These are phyloP conservation scores for Fusarium sp. DNA, from an alignment of 2,329 filamentous ascomycete species.

Conservation along the genomic window DNA sequence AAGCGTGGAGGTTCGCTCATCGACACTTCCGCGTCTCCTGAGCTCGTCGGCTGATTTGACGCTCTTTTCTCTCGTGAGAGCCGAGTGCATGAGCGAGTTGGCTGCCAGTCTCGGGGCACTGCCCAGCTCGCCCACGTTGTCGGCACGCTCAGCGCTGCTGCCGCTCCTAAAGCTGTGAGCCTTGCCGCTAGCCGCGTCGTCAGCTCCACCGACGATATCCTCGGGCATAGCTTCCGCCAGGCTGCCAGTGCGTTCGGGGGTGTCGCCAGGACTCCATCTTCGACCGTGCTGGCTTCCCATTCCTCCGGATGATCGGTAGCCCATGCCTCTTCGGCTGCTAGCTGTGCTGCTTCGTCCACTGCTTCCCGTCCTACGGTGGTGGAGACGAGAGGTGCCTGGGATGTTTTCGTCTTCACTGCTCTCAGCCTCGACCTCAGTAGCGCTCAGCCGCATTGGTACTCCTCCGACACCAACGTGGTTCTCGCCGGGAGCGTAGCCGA, in stretches of 20 bases:
- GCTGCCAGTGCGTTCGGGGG: conserved; percentile 70
- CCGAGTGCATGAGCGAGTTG: conserved; percentile 72
- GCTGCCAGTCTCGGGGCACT: conserved; percentile 67
- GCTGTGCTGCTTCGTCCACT: conserved; percentile 80
- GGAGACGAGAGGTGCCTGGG: conserved; percentile 62
- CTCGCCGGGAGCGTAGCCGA: conserved; percentile 83
- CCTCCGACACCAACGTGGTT: conserved; percentile 84
- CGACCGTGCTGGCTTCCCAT: conserved; percentile 58
- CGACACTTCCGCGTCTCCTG: conserved; percentile 83
- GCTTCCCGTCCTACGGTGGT: conserved; percentile 81
- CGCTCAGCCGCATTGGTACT: conserved; percentile 91
- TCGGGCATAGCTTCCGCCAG: conserved; percentile 62
- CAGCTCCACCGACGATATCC: conserved; percentile 37
- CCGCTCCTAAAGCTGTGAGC: conserved; percentile 69
- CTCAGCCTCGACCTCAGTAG: conserved; percentile 94
- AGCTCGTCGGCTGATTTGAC: conserved; percentile 80
- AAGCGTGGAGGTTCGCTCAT: conserved; percentile 85
- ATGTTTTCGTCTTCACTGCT: conserved; percentile 83
- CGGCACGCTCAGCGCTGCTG: conserved; percentile 73
- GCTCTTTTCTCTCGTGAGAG: conserved; percentile 75
- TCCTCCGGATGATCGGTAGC: conserved; percentile 68
- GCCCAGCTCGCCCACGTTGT: conserved; percentile 71
- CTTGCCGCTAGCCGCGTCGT: conserved; percentile 64
- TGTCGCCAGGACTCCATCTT: conserved; percentile 69
- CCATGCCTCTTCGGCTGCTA: conserved; percentile 65